Percentiles rank a stretch among this genome's conserved stretches.
Conservation (phyloP, 108 stramenopile genomes). For the Mediolabrus comicus region DNA sequence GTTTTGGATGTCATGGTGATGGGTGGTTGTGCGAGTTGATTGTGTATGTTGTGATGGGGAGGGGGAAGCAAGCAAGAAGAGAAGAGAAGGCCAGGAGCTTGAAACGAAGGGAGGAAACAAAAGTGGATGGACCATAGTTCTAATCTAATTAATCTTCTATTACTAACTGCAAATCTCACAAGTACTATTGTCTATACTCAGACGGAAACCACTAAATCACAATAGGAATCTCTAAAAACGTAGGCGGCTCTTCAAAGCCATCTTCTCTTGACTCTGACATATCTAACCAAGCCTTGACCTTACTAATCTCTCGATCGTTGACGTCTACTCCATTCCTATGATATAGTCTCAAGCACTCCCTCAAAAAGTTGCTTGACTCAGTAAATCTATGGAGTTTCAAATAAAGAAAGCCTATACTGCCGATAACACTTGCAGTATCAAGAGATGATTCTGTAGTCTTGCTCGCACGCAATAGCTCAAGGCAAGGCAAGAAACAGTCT, state of each 20-base stretch:
- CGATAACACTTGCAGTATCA: slow-evolving; percentile 31
- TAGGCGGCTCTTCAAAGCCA: slow-evolving; percentile 24
- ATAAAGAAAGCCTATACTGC: slow-evolving; percentile 38
- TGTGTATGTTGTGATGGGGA: neutral
- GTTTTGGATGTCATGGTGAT: neutral
- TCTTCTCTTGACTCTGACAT: slow-evolving; percentile 31
- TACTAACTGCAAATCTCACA: no score
- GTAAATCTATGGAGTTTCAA: slow-evolving; percentile 29
- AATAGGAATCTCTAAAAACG: slow-evolving; percentile 34
- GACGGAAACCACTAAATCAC: slow-evolving; percentile 13
- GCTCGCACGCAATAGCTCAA: slow-evolving; percentile 31
- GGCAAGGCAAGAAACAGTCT: slow-evolving; percentile 36
- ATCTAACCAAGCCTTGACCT: slow-evolving; percentile 28
- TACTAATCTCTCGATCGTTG: slow-evolving; percentile 32
- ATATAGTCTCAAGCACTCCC: slow-evolving; percentile 37
- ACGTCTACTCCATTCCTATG: slow-evolving; percentile 26
- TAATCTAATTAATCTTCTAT: no score
- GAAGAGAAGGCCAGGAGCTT: no score
- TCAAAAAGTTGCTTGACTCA: slow-evolving; percentile 37
- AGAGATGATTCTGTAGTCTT: slow-evolving; percentile 28
- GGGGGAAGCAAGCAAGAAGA: neutral
- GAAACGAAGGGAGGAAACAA: neutral
- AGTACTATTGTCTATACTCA: no score
- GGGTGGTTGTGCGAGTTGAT: neutral
- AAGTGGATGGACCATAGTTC: no score